Evolutionary conservation across 2,329 filamentous ascomycete species (phyloP), one percentile per base, ranked within the genome.

Genomic region (Pezicula neosporulosa): DNA sequence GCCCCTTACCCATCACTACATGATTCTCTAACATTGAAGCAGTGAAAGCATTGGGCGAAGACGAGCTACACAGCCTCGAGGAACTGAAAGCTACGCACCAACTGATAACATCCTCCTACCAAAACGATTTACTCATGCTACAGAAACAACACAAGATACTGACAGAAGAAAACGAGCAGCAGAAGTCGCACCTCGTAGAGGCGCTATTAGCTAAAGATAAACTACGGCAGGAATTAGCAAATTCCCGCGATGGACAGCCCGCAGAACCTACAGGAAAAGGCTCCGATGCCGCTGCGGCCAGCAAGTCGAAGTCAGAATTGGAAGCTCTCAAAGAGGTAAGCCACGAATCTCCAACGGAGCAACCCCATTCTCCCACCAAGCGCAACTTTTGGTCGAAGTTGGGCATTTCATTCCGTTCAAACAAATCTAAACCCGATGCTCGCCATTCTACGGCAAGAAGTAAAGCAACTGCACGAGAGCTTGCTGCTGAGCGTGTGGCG

Each of bases 181-280:
- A 81, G 61, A 80, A 82, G 67, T 74, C 75, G 44, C 81, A 85
- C 62, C 74, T 86, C 21, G 74, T 85, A 57, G 75, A 81, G 38
- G 77, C 80, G 42, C 72, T 85, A 16, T 71, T 85, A 43, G 75
- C 77, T 56, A 85, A 85, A 64, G 81, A 85, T 54, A 77, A 78
- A 65, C 70, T 83, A 49, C 75, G 78, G 49, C 79, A 80, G 64
- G 74, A 80, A 52, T 68, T 76, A 35, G 78, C 50, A 27, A 48
- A 51, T 16, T 28, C 53, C 13, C 54, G 54, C 30, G 58, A 57
- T 47, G 30, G 36, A 44, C 46, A 49, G 36, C 18, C 47, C 28
- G 44, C 52, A 10, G 53, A 47, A 44, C 44, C 42, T 28, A 45
- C 28, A 39, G 42, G 19, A n/a, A 52, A 33, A 38, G 44, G 37